Evolutionary conservation across 495 filamentous ascomycete genomes (phyloP), one percentile per base, ranked within the genome.

Genomic region (Aspergillus kassunensis): DNA sequence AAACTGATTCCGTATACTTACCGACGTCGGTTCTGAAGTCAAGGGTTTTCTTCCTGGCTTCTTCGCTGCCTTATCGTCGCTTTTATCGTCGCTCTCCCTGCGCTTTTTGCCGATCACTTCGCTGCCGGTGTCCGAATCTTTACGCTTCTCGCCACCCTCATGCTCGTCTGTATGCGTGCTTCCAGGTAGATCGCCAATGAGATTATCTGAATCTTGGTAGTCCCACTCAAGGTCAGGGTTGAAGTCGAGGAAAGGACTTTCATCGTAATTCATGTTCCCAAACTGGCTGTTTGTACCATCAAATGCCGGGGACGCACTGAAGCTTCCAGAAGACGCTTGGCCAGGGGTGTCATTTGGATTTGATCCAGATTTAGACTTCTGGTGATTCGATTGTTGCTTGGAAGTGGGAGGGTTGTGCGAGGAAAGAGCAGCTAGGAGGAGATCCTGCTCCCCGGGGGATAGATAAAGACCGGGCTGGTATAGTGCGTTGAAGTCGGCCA

Each of bases 41-140:
- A 99, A 74, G 16, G 91, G 93, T 78, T 99, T 99, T 51, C 93
- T 81, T 35, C 93, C 93, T 2, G 95, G 95, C 67, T 96, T 98
- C 80, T 97, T 97, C 8, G 88, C 82, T 48, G 79, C 70, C 64
- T 86, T 88, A 46, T 86, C 84, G 54, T 87, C 84, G 9, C 42
- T 21, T 21, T 47, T 47, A 10, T 47, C 44, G n/a, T 48, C 44
- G 47, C 84, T 80, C 66, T 96, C 90, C 56, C 89, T 75, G 40
- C 90, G 76, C 74, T 97, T 96, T 53, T 84, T 85, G 7, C 82
- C 82, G 27, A 76, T 79, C 21, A 82, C 82, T 6, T 86, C 85
- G 9, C 80, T 86, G 18, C 87, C 87, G 29, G 84, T 81, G 9
- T 87, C 79, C 24, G 81, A 79, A 15, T 90, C 84, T 76, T 97